Evolutionary conservation across 768 basidiomycete species (phyloP), one percentile per base, ranked within the genome.

Genomic region (Suillus placidus): DNA sequence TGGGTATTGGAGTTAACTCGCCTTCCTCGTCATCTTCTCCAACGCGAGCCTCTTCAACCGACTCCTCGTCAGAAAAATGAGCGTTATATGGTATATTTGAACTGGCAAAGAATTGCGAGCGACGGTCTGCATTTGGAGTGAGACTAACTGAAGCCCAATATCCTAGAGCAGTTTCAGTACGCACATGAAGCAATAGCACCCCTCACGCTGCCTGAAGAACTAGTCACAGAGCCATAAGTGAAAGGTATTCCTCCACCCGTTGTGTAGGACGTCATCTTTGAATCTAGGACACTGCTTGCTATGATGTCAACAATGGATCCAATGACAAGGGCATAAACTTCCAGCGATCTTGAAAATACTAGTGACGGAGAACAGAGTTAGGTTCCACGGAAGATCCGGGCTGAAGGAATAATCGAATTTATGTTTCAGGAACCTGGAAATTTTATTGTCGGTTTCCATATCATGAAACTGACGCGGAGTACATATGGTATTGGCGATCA

Each of bases 41-140:
- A 14, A 68, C 68, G 20, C 45, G 42, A 60, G 68, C 61, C 55
- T 68, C 64, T 32, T 63, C 64, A 35, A 67, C 74, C 40, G 81
- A 79, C 45, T 80, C 79, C 56, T 84, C 73, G 61, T 79, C 79
- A 20, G 75, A 77, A 8, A 77, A 71, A 64, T 85, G 83, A 7
- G 81, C 78, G 5, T 84, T 78, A 13, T 83, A 80, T n/a, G 83
- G 83, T 32, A 88, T 82, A 38, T 83, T 81, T 9, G 87, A 86
- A 60, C 85, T 86, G 26, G 86, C 87, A 47, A 91, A 82, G 71
- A 85, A 89, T 71, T 91, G 90, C 9, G 89, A 80, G 37, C 91
- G 85, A 62, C 86, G 87, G 73, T 92, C 91, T 92, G 68, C n/a
- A 66, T 64, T 63, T 23, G 30, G 65, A 13, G 60, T 67, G 35